Percentiles rank a stretch among this genome's conserved stretches.
These are phyloP conservation scores for Phaeosphaeriaceae sp. DNA, from an alignment of 2,329 filamentous ascomycete genomes.

Conservation along the genomic window DNA sequence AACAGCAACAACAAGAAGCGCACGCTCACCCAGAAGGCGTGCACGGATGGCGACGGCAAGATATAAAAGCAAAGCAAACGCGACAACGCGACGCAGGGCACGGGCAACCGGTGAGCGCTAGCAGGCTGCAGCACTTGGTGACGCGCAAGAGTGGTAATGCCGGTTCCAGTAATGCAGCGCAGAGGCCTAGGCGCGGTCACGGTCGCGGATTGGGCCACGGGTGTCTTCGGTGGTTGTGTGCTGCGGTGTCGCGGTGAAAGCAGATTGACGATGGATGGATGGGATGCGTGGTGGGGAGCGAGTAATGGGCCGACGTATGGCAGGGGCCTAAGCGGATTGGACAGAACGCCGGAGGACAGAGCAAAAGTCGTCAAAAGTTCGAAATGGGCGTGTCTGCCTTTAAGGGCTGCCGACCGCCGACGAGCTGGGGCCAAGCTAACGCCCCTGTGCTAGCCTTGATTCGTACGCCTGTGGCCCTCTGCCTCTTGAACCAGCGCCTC, in stretches of 20 bases:
- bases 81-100: not conserved
- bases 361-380: constrained; percentile 1
- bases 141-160: constrained; percentile 11
- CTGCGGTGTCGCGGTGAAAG: constrained; percentile 4
- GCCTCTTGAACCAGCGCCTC: not conserved
- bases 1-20: constrained; percentile 22
- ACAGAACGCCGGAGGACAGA: constrained; percentile 21
- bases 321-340: constrained; percentile 2
- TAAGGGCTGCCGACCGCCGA: constrained; percentile 20
- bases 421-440: constrained; percentile 33
- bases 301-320: constrained; percentile 29
- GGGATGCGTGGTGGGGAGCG: constrained; percentile 22
- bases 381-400: not conserved
- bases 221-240: not conserved
- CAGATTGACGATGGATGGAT: not conserved
- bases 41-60: constrained; percentile 29
- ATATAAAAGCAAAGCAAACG: not conserved
- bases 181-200: constrained; percentile 22
- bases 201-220: constrained; percentile 15
- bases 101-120: constrained; percentile 12
- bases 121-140: constrained; percentile 27
- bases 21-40: not conserved
- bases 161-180: constrained; percentile 8
- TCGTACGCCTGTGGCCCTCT: constrained; percentile 16
- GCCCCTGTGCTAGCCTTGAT: constrained; percentile 31